Conservation (phyloP, 139 green algal genomes). For the Chlorella sp. region DNA sequence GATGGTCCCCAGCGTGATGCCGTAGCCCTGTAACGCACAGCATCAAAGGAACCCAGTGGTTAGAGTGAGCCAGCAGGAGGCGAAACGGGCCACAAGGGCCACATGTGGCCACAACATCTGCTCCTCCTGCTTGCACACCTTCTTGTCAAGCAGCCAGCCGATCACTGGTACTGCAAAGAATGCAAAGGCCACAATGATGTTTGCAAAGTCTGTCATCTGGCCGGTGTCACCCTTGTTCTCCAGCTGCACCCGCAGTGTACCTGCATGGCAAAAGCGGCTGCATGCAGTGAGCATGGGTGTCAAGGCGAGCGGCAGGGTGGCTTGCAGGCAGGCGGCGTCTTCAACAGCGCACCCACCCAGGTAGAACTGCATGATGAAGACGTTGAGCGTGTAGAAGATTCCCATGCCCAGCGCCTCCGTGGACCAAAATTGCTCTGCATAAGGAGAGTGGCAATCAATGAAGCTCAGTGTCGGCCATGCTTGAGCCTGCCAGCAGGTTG, state of each 20-base stretch:
- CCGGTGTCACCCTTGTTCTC: slow-evolving; percentile 55
- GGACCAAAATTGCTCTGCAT: slow-evolving; percentile 57
- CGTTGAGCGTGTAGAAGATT: slow-evolving; percentile 73
- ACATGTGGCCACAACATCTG: too few species aligned
- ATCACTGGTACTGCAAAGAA: slow-evolving; percentile 64
- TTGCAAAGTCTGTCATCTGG: slow-evolving; percentile 63
- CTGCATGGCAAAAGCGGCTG: not conserved
- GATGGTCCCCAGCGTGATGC: slow-evolving; percentile 64
- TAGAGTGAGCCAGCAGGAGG: too few species aligned
- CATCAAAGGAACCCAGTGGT: too few species aligned
- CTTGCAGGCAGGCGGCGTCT: too few species aligned
- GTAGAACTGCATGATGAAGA: slow-evolving; percentile 69
- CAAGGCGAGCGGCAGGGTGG: too few species aligned
- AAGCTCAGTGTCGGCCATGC: not conserved
- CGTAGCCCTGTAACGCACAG: slow-evolving; percentile 54
- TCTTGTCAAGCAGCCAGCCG: slow-evolving; percentile 70
- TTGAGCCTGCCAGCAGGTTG: not conserved
- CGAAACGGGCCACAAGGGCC: too few species aligned
- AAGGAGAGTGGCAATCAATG: not conserved
- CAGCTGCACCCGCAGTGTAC: slow-evolving; percentile 66
- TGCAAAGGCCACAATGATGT: slow-evolving; percentile 68
- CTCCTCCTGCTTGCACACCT: too few species aligned
- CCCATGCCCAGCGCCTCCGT: slow-evolving; percentile 68
- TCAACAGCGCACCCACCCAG: slow-evolving; percentile 31
- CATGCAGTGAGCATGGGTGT: not conserved